These are phyloP conservation scores for Coelastrella sp. DNA, from an alignment of 139 green algal genomes.

Conservation along the genomic window DNA sequence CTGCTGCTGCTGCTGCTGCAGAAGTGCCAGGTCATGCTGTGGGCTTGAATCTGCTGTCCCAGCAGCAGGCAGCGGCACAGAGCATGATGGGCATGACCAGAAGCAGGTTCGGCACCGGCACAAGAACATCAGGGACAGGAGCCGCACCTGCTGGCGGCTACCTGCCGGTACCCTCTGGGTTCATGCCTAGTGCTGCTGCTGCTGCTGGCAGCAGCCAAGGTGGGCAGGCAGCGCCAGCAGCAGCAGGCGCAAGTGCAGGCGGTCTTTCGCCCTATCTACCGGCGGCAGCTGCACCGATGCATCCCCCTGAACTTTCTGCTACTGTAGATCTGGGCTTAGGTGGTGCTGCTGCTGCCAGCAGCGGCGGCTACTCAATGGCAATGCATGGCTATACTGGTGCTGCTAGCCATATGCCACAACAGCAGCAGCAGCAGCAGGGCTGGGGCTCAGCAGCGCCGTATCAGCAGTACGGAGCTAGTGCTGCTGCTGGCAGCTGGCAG, in stretches of 20 bases:
- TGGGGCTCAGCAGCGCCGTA: neutral
- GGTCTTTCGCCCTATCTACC: neutral
- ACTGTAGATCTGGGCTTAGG: neutral
- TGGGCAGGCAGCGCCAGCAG: neutral
- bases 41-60: slow-evolving; percentile 9
- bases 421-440: slow-evolving; percentile 3
- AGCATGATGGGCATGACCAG: slow-evolving; percentile 6
- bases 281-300: neutral
- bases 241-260: neutral
- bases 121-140: neutral
- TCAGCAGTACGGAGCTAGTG: neutral
- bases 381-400: neutral
- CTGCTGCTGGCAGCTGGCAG: neutral
- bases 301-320: neutral
- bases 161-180: neutral
- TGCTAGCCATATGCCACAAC: neutral
- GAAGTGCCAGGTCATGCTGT: neutral
- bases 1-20: neutral
- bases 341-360: neutral
- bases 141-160: neutral
- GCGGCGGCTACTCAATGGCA: neutral
- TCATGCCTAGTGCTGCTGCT: neutral
- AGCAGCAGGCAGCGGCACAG: slow-evolving; percentile 6
- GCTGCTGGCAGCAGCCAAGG: neutral
- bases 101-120: neutral